Base-by-base conservation (phyloP, 805 yeast species). In the Blastobotrys americana region DNA sequence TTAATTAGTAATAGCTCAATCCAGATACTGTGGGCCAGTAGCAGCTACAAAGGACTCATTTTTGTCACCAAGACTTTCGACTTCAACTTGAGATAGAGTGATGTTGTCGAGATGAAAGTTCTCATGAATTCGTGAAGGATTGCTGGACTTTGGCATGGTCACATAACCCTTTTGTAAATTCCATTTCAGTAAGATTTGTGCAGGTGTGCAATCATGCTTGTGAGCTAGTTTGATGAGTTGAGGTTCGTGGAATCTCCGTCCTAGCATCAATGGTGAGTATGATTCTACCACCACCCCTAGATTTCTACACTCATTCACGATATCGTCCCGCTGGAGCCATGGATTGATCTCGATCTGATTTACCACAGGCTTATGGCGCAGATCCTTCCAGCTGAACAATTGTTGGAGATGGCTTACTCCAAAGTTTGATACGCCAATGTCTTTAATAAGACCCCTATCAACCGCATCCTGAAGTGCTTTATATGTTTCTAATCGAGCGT, bases 281-380 rank as follows among this genome's bases (percentile, higher is more conserved):
- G 94, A 90, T 61, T 84, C 87, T 6, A 82, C 75, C 2, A 69
- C 63, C 25, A 88, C 74, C 39, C 70, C 78, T 46, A 79, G 64
- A n/a, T 69, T 57, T 23, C 69, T 67, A 60, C 84, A 78, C 62
- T 67, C 82, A 42, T 78, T 74, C 20, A 82, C 78, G 45, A 85
- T 69, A 39, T 80, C 78, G 41, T 71, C 64, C 55, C 84, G 59
- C 66, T 82, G 84, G 55, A 82, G 70, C 89, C 94, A 85, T n/a
- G 93, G 95, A 49, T 85, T 84, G 41, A 85, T 72, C 62, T 85
- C 95, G 55, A 87, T 74, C 60, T 87, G 95, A 61, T 86, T 82
- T 33, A 84, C 82, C 0, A 78, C 84, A 0, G 95, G 89, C 53
- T 70, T 70, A 49, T 73, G 57, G 48, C 63, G 72, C 49, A 78